phyloP scores from a whole-genome alignment of 257 asterid species.

The Petrea volubilis region DNA sequence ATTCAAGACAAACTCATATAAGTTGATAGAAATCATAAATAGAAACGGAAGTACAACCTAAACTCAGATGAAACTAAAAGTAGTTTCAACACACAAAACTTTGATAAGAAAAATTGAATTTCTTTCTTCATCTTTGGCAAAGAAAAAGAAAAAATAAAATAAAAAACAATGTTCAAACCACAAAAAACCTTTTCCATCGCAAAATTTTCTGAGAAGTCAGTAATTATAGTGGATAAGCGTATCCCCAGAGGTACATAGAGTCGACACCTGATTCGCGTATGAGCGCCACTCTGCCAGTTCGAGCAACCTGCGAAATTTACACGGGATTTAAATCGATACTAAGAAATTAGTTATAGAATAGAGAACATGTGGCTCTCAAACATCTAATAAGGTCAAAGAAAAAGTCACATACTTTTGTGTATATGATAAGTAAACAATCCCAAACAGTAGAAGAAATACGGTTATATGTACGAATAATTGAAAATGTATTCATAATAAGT shows the following conservation, averaged over 20 bases:
- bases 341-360: neutral
- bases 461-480: too few species aligned
- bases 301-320: constrained; percentile 63
- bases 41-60: too few species aligned
- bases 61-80: constrained; percentile 3
- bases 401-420: neutral
- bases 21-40: too few species aligned
- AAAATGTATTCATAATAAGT: too few species aligned
- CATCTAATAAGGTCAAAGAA: neutral
- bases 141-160: neutral
- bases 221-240: constrained; percentile 62
- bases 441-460: too few species aligned
- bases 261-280: constrained; percentile 89
- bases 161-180: neutral
- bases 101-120: neutral
- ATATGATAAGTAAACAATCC: too few species aligned
- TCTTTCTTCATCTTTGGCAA: neutral
- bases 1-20: too few species aligned
- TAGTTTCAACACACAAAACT: neutral
- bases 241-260: constrained; percentile 83
- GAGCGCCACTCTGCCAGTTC: constrained; percentile 87
- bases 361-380: neutral
- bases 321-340: neutral
- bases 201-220: neutral
- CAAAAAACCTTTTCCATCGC: neutral